Evolutionary conservation across 2,329 filamentous ascomycete species (phyloP), one percentile per base, ranked within the genome.

Genomic region (Exophiala phaeomuriformis): DNA sequence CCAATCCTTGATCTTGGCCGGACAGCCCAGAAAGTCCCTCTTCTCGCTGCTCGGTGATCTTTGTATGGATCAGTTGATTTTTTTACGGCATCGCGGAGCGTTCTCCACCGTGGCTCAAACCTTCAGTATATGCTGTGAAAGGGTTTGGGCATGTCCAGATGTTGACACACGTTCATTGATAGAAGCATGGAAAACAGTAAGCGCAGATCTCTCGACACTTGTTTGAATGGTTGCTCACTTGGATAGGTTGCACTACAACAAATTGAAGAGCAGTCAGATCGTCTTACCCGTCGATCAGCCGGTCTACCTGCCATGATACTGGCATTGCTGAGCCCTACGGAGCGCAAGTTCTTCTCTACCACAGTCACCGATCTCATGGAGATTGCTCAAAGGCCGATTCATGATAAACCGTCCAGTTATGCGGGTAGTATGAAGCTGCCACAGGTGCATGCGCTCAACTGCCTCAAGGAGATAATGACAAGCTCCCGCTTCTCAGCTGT

Each of bases 361-460:
- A 81, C 85, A 1, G 83, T 94, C 66, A 65, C 68, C 4, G 80
- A 59, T 33, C 53, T 64, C 9, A 55, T 51, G 27, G 30, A 29
- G 3, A 57, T 57, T 40, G 51, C 62, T 10, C 31, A 45, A 27
- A 43, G 49, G 47, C 27, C 46, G 28, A 40, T 32, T 31, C 65
- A 65, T 19, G 58, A 64, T n/a, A 19, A 19, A 19, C 55, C 56
- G 32, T 55, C 62, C 19, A 60, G 63, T 10, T 64, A 67, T 8
- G n/a, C 2, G 33, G 58, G 74, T 56, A 74, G 79, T 46, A 71
- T 77, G 31, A 76, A 86, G 39, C 72, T 97, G 3, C 86, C 90
- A 0, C 91, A 98, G 69, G 93, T 98, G 0, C 93, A 98, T 68
- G 90, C 93, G 0, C 79, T 95, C 66, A 98, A 98, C 67, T 95